Evolutionary conservation across 257 asterid species (phyloP), one percentile per base, ranked within the genome.

Genomic region (Nicotiana benthamiana): DNA sequence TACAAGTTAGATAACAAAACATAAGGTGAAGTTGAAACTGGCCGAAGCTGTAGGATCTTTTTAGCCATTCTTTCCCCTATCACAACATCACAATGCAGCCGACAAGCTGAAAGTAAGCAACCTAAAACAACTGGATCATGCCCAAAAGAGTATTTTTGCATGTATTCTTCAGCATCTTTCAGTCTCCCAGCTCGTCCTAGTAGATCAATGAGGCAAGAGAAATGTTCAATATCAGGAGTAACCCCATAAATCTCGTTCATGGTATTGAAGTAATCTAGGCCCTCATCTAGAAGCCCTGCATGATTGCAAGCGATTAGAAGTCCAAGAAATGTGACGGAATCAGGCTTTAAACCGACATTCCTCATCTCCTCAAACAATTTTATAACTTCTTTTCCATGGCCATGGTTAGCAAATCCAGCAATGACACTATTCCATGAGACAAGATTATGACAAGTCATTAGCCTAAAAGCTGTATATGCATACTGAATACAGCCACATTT

Each of bases 371-470:
- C 83, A 26, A 88, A 92, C 72, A 88, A 56, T 18, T 83, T 83
- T 26, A 88, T 48, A 4, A 86, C 92, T 81, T 84, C 86, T 80
- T 72, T 72, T 10, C 88, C 91, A 52, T 87, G 84, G n/a, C 98
- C 96, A 24, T 92, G 92, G 75, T 86, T 86, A 52, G 97, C 92
- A 85, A 86, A 88, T 53, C 92, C 97, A 52, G 88, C 77, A 34
- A 93, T 90, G 46, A 92, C 89, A 81, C 86, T 88, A 83, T 93
- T 93, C 97, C 96, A 93, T 1, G 97, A 92, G 64, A 92, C 89
- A 75, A 88, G 89, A 79, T 88, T 91, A 63, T 20, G 90, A 72
- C 32, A 59, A 80, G 68, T 83, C 93, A 90, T 89, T 66, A 30
- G 89, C 77, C 86, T 80, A 56, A 93, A 93, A 68, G 87, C 70